These are phyloP conservation scores for Niveomyces coronatus DNA, from an alignment of 2,329 filamentous ascomycete species.

Conservation along the genomic window DNA sequence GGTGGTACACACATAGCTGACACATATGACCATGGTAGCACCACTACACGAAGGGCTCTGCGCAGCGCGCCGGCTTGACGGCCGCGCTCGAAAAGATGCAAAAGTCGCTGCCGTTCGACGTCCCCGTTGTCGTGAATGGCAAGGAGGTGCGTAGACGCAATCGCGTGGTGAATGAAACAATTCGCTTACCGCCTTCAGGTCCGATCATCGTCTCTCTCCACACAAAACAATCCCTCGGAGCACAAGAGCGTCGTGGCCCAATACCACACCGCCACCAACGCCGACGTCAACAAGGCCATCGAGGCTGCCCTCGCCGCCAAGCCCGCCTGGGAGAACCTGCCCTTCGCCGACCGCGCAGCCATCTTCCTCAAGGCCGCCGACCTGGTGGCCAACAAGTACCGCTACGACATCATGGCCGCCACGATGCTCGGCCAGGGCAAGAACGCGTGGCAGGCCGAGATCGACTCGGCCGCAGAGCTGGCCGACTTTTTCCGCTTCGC, in stretches of 20 bases:
- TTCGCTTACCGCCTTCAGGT: constrained; percentile 35
- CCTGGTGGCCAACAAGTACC: constrained; percentile 81
- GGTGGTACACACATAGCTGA: not conserved
- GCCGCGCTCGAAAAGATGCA: constrained; percentile 62
- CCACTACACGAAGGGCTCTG: constrained; percentile 76
- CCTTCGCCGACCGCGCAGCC: constrained; percentile 83
- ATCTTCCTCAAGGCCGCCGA: constrained; percentile 96
- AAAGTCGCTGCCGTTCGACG: constrained; percentile 58
- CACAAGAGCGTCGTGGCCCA: constrained; percentile 68
- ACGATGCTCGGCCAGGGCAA: constrained; percentile 97
- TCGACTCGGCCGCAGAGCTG: constrained; percentile 86
- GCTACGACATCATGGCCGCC: constrained; percentile 91
- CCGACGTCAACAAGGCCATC: constrained; percentile 72
- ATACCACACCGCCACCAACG: constrained; percentile 70
- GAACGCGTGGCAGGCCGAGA: constrained; percentile 99
- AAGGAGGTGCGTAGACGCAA: constrained; percentile 50
- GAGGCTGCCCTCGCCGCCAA: constrained; percentile 78
- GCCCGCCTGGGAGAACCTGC: constrained; percentile 71
- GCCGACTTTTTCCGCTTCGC: constrained; percentile 92
- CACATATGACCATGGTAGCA: constrained; percentile 44
- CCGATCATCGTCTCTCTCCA: constrained; percentile 53
- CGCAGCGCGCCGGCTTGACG: constrained; percentile 65
- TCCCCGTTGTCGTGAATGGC: constrained; percentile 77
- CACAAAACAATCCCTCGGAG: constrained; percentile 74
- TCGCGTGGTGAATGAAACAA: not conserved